These are phyloP conservation scores for Cladosporium sp. DNA, from an alignment of 2,329 filamentous ascomycete genomes.

Conservation along the genomic window DNA sequence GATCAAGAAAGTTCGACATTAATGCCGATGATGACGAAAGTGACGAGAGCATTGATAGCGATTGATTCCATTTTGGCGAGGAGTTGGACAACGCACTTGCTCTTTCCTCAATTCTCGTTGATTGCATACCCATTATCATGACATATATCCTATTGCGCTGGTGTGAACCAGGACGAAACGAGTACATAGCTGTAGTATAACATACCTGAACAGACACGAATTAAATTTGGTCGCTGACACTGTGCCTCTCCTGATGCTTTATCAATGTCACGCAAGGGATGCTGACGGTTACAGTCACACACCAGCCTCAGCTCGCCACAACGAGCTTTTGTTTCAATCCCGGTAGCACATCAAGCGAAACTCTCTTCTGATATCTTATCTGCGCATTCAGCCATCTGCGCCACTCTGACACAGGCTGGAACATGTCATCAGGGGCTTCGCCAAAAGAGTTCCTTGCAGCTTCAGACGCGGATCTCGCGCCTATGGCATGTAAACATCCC, in stretches of 20 bases:
- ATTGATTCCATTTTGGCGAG: neutral
- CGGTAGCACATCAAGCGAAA: neutral
- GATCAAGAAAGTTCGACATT: neutral
- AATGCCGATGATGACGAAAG: slow-evolving; percentile 4
- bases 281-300: neutral
- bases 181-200: neutral
- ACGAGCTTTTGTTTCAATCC: neutral
- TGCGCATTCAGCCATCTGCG: neutral
- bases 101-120: neutral
- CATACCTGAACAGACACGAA: neutral
- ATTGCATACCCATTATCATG: neutral
- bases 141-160: neutral
- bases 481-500: slow-evolving; percentile 14
- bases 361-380: no score
- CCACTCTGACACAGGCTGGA: neutral
- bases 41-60: neutral
- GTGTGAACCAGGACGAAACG: neutral
- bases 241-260: neutral
- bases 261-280: slow-evolving; percentile 4
- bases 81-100: neutral
- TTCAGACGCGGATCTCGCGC: neutral
- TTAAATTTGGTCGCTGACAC: neutral
- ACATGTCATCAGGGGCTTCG: neutral
- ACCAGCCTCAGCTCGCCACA: neutral
- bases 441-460: slow-evolving; percentile 5